Conservation (phyloP, 2,329 filamentous ascomycete species). For the Phaeosphaeria sp. region DNA sequence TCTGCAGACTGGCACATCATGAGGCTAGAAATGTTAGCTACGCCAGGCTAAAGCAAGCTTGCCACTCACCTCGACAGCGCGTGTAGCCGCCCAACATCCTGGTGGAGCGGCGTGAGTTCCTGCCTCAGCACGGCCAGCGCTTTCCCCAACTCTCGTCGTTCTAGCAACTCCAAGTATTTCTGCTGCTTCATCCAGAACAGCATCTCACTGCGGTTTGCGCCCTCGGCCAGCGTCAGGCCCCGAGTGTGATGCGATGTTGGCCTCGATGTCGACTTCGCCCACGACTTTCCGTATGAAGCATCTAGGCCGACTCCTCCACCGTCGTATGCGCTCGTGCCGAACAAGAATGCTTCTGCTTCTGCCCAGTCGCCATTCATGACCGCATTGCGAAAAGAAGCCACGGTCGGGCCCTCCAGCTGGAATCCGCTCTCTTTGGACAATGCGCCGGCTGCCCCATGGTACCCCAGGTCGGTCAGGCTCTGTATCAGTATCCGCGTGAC, state of each 20-base stretch:
- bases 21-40: conserved; percentile 61
- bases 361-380: conserved; percentile 82
- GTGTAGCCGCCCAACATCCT: conserved; percentile 78
- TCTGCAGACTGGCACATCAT: conserved; percentile 86
- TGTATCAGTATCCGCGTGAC: conserved; percentile 93
- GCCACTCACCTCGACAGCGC: conserved; percentile 72
- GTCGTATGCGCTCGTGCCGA: conserved; percentile 59
- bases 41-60: not conserved
- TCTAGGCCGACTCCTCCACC: conserved; percentile 51
- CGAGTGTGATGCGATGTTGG: conserved; percentile 45
- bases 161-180: conserved; percentile 91
- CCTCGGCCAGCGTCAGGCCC: conserved; percentile 76
- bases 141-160: conserved; percentile 72
- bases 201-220: conserved; percentile 80
- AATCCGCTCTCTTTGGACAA: conserved; percentile 84
- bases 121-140: conserved; percentile 84
- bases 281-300: conserved; percentile 42
- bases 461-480: conserved; percentile 86
- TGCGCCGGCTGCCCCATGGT: conserved; percentile 75
- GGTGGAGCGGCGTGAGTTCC: conserved; percentile 85
- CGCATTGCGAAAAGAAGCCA: conserved; percentile 83
- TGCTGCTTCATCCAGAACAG: conserved; percentile 89
- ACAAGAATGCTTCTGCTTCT: conserved; percentile 82
- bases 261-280: conserved; percentile 35
- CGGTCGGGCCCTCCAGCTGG: conserved; percentile 83